A percentile compares a stretch with the other conserved stretches of the same genome.
Evolutionary conservation across 1,139 yeast species (phyloP).

Genomic region (Pichia sp.): DNA sequence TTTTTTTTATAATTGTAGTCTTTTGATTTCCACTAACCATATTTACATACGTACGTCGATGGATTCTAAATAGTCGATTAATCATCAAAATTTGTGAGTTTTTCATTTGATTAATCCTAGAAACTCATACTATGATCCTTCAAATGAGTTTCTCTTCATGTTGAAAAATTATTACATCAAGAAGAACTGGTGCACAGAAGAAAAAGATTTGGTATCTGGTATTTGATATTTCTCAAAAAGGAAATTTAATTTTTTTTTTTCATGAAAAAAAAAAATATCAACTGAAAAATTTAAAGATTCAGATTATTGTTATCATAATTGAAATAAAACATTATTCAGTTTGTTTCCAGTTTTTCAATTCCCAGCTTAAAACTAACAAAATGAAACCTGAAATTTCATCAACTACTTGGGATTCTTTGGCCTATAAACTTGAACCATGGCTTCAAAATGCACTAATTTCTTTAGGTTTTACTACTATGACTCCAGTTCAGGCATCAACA

Average conservation of each 20-base stretch:
- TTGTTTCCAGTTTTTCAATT: too few species aligned
- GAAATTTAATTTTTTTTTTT: conserved; percentile 1
- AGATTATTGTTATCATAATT: too few species aligned
- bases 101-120: too few species aligned
- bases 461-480: conserved; percentile 76
- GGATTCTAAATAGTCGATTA: too few species aligned
- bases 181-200: conserved; percentile 4
- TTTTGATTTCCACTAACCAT: not conserved
- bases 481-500: conserved; percentile 96
- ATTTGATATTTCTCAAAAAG: not conserved
- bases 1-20: not conserved
- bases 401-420: conserved; percentile 22
- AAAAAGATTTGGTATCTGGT: not conserved
- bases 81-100: too few species aligned
- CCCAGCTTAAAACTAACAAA: not conserved
- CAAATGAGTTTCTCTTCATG: too few species aligned
- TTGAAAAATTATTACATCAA: not conserved
- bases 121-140: too few species aligned
- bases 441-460: conserved; percentile 58
- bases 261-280: conserved; percentile 3
- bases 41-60: not conserved
- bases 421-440: conserved; percentile 37
- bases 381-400: conserved; percentile 18
- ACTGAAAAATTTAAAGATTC: not conserved
- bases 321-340: not conserved